Evolutionary conservation across 192 early-diverging fungal species (phyloP).

Genomic region (Coemansia sp.): DNA sequence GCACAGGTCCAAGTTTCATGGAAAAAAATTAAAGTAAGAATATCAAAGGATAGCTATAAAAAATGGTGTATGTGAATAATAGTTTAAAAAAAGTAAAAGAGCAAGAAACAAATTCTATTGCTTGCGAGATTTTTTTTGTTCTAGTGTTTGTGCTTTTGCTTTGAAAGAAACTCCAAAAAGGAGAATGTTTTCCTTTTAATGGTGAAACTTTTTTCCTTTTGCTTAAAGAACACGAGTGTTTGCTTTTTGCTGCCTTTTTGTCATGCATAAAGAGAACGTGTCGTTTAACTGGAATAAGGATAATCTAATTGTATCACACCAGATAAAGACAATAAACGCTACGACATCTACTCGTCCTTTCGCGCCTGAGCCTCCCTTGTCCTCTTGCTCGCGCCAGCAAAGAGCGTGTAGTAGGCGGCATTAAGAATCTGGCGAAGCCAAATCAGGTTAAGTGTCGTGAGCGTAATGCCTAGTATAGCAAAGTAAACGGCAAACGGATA

Average conservation of each 20-base stretch:
- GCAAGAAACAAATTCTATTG: not conserved
- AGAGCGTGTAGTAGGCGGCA: conserved; percentile 42
- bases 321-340: not conserved
- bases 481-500: conserved; percentile 48
- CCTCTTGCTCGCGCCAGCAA: not conserved
- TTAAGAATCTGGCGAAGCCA: conserved; percentile 49
- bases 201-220: not conserved
- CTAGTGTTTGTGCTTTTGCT: not conserved
- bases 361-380: not conserved
- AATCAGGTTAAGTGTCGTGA: conserved; percentile 43
- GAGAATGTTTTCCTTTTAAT: not conserved
- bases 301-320: not conserved
- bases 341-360: not conserved
- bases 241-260: not conserved
- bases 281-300: not conserved
- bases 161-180: not conserved
- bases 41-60: not conserved
- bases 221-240: not conserved
- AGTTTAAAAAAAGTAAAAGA: not conserved
- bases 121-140: not conserved
- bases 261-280: not conserved
- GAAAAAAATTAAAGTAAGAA: not conserved
- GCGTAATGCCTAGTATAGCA: conserved; percentile 34
- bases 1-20: not conserved
- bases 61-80: not conserved